A percentile compares a stretch with the other conserved stretches of the same genome.
phyloP scores from a whole-genome alignment of 805 yeast species.

The Monosporozyma yasuniensis region DNA sequence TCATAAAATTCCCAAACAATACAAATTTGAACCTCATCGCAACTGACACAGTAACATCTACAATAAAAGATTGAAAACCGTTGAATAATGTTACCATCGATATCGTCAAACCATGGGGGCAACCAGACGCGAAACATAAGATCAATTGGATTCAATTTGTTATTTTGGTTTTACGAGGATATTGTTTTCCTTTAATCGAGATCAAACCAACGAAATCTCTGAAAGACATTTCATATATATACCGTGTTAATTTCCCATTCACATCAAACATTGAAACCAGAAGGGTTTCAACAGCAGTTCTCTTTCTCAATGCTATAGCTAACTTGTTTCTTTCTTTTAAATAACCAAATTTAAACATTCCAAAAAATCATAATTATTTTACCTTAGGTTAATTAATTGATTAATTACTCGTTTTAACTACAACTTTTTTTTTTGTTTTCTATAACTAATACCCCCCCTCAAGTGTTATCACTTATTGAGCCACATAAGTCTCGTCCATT shows the following conservation, averaged over 20 bases:
- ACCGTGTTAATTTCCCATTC: background rate
- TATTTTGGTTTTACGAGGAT: background rate
- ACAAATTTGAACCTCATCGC: background rate
- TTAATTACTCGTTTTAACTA: background rate
- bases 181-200: too few relatives aligned
- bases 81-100: too few relatives aligned
- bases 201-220: too few relatives aligned
- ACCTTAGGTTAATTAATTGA: background rate
- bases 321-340: background rate
- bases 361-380: background rate
- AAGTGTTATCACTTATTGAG: slow-evolving; percentile 4
- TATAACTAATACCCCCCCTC: background rate
- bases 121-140: background rate
- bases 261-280: background rate
- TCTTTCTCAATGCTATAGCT: background rate
- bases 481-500: slow-evolving; percentile 18
- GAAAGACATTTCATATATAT: background rate
- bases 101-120: too few relatives aligned
- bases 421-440: background rate
- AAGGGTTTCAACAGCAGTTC: background rate
- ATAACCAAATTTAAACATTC: background rate
- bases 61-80: background rate
- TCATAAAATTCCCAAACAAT: background rate
- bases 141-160: background rate
- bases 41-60: background rate